Evolutionary conservation across 306 rosid genomes (phyloP), one percentile per base, ranked within the genome.

Genomic region (Lupinus albus): DNA sequence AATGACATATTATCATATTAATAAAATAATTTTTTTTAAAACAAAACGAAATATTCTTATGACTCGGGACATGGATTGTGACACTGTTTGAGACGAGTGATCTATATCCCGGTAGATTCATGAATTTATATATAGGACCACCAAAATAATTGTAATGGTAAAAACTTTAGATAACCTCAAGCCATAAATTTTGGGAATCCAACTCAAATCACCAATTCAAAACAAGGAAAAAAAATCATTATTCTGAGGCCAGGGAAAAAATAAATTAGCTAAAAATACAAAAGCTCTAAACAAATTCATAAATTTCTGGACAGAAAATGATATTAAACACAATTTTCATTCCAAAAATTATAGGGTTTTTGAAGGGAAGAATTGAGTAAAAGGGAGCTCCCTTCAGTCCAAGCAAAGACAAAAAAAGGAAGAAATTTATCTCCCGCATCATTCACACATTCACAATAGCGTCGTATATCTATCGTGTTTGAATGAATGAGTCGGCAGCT

Each of bases 331-430:
- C 41, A 4, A 42, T 0, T 69, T 42, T 11, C 55, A 7, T 55
- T 11, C 52, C 61, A 51, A 1, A 13, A 13, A 47, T 9, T 28
- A 51, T 2, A 54, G 30, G 38, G 28, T 11, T n/a, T n/a, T n/a
- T 53, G 48, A 10, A n/a, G 35, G n/a, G 35, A 14, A 48, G 45
- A 9, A 13, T 13, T 8, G 52, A 17, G 68, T 8, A 70, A 66
- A 83, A 89, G 94, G 96, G 96, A 89, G 96, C 96, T 89, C 96
- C 96, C 96, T 89, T 89, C 96, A 89, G 96, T 89, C 96, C 96
- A 89, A 89, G 96, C 89, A 89, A 1, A 82, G 91, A 83, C 39
- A 78, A 78, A 86, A 80, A 80, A 75, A 82, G 84, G 75, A 79
- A 71, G 89, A 87, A 84, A 39, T 67, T 86, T 75, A 85, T 44